These are phyloP conservation scores for Monosporascus cannonballus DNA, from an alignment of 2,329 filamentous ascomycete species.

Conservation along the genomic window DNA sequence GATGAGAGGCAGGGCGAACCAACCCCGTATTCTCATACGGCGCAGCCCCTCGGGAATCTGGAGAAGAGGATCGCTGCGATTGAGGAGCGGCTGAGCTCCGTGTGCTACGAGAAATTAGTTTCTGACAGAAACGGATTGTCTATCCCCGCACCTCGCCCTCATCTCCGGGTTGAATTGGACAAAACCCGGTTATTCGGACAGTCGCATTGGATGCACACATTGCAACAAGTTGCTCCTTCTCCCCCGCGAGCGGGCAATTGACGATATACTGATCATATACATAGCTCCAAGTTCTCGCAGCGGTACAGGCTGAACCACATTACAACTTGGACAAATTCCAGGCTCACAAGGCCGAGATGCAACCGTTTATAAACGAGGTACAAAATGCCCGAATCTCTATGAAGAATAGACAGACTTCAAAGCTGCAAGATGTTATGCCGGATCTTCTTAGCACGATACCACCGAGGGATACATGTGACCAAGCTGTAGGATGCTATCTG, in stretches of 20 bases:
- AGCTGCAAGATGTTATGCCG: conserved; percentile 10
- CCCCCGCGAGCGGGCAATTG: not conserved
- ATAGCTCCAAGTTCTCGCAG: conserved; percentile 11
- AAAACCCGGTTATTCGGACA: conserved; percentile 18
- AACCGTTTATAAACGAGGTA: conserved; percentile 6
- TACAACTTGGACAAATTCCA: conserved; percentile 3
- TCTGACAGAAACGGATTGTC: not conserved
- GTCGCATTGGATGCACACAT: conserved; percentile 15
- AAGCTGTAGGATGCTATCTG: conserved; percentile 15
- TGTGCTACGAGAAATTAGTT: not conserved
- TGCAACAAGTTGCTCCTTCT: conserved; percentile 9
- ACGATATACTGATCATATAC: conserved; percentile 1
- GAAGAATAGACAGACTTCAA: conserved; percentile 6
- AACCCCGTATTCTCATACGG: not conserved
- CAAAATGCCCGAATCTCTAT: conserved; percentile 6
- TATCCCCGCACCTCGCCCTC: conserved; percentile 10
- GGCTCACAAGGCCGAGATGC: conserved; percentile 2
- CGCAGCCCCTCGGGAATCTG: not conserved
- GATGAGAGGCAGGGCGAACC: too few species aligned
- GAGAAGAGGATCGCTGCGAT: not conserved
- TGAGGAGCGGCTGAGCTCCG: not conserved
- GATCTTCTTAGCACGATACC: conserved; percentile 11
- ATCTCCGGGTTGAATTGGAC: conserved; percentile 12
- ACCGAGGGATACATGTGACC: conserved; percentile 10
- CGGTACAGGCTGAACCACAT: conserved; percentile 11